Base-by-base conservation (phyloP, 345 rosid genomes). In the Camelina laxa region DNA sequence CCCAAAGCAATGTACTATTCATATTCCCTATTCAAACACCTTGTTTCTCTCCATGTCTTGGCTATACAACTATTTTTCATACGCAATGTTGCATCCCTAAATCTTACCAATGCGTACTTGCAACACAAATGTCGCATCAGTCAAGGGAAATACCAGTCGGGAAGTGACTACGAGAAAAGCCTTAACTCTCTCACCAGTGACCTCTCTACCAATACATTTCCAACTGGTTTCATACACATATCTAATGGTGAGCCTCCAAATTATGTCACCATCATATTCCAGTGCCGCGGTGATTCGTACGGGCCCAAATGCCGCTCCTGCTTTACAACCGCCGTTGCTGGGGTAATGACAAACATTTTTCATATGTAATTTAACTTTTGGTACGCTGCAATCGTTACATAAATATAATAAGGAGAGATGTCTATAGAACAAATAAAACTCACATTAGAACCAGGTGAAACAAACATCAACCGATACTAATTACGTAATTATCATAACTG, bases 121-220 rank as follows among this genome's bases (percentile, higher is more conserved):
- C 75, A 61, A 70, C 79, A 67, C 57, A 63, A 56, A 2, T 85
- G 91, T 39, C 71, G 63, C 12, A 19, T 45, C 59, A 41, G 2
- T 21, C 15, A 71, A 1, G 80, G 72, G 17, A 83, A 74, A 47
- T 84, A 77, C 74, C 66, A 77, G 9, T 31, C 74, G 41, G 6
- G 50, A 20, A 75, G 60, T 60, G 77, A 65, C 3, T 85, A 82
- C 12, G 76, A 75, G 38, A 15, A 68, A 44, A 84, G 77, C 89
- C 72, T 84, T 2, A 70, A 84, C 79, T 50, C 30, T 41, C 83
- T 62, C 85, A 86, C 33, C 11, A 5, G 33, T 81, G 2, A 65
- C 9, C 45, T 19, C 48, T 42, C 48, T 42, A 42, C 48, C 48
- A 42, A 42, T 42, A 42, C 1, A 0, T 42, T 42, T 42, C 48